Conservation (phyloP, 345 rosid species). For the Syzygium aromaticum region DNA sequence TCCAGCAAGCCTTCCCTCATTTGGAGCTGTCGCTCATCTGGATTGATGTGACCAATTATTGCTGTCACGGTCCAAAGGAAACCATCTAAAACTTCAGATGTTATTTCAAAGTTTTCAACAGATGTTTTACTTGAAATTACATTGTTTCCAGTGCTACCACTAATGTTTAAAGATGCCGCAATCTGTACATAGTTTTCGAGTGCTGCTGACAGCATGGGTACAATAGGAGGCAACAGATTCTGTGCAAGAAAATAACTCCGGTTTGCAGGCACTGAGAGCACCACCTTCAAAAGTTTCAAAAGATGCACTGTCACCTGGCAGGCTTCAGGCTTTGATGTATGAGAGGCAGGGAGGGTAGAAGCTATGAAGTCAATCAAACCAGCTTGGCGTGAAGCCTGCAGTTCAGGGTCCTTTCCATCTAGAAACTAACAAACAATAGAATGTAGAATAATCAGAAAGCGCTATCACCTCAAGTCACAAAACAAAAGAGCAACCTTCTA, state of each 20-base stretch:
- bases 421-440: conserved; percentile 33
- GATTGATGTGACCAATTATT: conserved; percentile 46
- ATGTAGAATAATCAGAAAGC: background rate
- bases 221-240: conserved; percentile 69
- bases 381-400: conserved; percentile 73
- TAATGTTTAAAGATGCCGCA: conserved; percentile 52
- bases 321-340: conserved; percentile 73
- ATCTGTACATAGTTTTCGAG: conserved; percentile 73
- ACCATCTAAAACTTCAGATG: conserved; percentile 60
- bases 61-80: conserved; percentile 47
- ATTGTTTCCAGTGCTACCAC: conserved; percentile 18
- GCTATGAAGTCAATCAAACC: conserved; percentile 76
- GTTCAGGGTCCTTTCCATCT: conserved; percentile 69
- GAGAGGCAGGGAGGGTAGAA: conserved; percentile 74
- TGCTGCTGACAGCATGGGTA: conserved; percentile 65
- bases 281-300: conserved; percentile 58
- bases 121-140: conserved; percentile 39
- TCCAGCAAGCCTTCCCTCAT: conserved; percentile 70
- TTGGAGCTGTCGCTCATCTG: conserved; percentile 50
- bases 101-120: conserved; percentile 49
- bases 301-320: conserved; percentile 66
- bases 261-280: conserved; percentile 44
- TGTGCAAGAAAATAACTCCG: conserved; percentile 67
- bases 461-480: background rate
- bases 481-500: background rate